Base-by-base conservation (phyloP, 495 filamentous ascomycete species). In the Podospora fimiseda region DNA sequence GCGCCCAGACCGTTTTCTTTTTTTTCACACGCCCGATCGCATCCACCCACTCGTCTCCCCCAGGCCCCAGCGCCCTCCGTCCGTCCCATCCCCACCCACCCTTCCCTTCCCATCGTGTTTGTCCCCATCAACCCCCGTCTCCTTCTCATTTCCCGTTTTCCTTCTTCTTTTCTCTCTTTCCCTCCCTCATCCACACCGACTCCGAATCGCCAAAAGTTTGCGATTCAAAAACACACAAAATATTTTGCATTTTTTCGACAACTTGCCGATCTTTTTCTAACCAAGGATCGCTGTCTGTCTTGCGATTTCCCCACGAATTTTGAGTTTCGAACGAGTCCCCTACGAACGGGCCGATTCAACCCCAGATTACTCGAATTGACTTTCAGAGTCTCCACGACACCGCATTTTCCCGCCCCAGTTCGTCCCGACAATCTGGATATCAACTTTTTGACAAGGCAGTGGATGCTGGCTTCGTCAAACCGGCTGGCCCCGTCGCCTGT, bases 351-450 rank as follows among this genome's bases (percentile, higher is more conserved):
- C 64, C 64, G 64, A 67, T 63, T 63, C 48, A 50, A 60, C 64
- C 62, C 62, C 57, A 62, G 59, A 57, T 52, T 43, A 37, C 54
- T 7, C 50, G 53, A 48, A 61, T 61, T 61, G 58, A 65, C 38
- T 53, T 51, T 60, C 58, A 57, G 59, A 67, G 62, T 60, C 64
- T 52, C 62, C 64, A 65, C 64, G 62, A 63, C 61, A 54, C 23
- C 54, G 52, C 58, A 56, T 50, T 45, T 27, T 42, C 51, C n/a
- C 27, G 46, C 56, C 53, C 53, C 53, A 49, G 41, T 41, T 51
- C 57, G 41, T 57, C 54, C 57, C 37, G 22, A 37, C 51, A n/a
- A 22, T 48, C 33, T 36, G 54, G 60, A 52, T 37, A 44, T 59
- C 48, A 50, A 61, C 54, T 58, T 50, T n/a, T 45, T 19, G 19